Evolutionary conservation across 495 filamentous ascomycete genomes (phyloP).

Genomic region (Aspergillus leporis): DNA sequence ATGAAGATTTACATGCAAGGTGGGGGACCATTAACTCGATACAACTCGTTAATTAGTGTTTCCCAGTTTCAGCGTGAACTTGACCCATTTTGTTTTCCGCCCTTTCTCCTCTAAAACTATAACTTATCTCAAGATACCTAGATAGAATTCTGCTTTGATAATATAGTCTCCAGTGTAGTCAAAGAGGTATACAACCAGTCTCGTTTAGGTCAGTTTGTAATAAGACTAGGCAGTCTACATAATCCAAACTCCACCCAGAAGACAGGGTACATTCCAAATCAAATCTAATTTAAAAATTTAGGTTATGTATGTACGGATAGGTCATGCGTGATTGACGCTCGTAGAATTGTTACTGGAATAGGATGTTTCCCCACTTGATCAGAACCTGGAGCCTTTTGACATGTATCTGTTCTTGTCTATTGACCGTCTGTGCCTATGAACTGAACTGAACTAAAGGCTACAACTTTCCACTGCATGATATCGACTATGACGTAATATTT

Average conservation of each 20-base stretch:
- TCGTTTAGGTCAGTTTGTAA: no score
- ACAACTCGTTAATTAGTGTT: no score
- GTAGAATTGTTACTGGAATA: background rate
- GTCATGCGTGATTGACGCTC: background rate
- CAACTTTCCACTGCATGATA: background rate
- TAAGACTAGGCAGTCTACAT: background rate
- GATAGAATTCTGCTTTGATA: no score
- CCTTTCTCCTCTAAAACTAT: no score
- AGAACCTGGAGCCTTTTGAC: background rate
- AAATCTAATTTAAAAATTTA: background rate
- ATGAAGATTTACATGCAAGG: no score
- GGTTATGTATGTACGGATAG: conserved; percentile 2
- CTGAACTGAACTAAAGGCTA: background rate
- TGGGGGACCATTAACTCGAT: no score
- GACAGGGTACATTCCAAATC: conserved; percentile 4
- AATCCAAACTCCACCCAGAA: background rate
- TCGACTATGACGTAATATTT: background rate
- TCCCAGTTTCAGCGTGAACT: background rate
- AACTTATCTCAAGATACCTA: no score
- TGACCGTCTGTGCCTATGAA: no score
- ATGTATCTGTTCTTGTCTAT: background rate
- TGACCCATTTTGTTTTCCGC: no score
- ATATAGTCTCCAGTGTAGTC: no score
- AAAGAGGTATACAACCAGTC: no score
- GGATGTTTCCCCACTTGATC: background rate